These are phyloP conservation scores for Tetraselmis chui DNA, from an alignment of 139 green algal genomes.

Conservation along the genomic window DNA sequence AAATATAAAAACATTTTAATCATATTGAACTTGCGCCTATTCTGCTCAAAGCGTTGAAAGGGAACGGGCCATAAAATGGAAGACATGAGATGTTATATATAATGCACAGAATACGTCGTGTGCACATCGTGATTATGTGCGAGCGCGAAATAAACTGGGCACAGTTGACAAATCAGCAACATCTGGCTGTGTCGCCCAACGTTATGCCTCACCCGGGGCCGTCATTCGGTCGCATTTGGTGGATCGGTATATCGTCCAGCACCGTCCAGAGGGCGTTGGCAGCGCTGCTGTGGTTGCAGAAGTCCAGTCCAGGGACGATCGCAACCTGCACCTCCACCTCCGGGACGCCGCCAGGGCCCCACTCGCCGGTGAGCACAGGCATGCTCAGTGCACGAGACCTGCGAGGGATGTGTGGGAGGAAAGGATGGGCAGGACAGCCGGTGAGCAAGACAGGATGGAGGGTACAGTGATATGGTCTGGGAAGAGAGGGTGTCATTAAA, in stretches of 20 bases:
- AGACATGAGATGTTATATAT: too few species aligned
- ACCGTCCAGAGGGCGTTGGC: conserved; percentile 49
- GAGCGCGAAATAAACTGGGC: too few species aligned
- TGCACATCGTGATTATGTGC: too few species aligned
- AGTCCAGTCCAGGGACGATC: conserved; percentile 80
- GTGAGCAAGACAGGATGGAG: too few species aligned
- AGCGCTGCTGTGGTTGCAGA: conserved; percentile 63
- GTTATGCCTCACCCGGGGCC: neutral
- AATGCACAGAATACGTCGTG: too few species aligned
- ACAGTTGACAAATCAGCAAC: too few species aligned
- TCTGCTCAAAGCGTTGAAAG: too few species aligned
- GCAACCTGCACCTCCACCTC: conserved; percentile 21
- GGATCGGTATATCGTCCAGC: conserved; percentile 1
- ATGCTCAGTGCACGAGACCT: conserved; percentile 44
- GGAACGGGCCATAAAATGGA: too few species aligned
- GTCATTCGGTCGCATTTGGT: neutral
- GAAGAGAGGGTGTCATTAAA: conserved; percentile 8
- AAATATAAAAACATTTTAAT: too few species aligned
- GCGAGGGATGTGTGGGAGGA: conserved; percentile 24
- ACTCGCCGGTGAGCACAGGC: conserved; percentile 23
- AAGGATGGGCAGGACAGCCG: neutral
- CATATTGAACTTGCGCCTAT: too few species aligned
- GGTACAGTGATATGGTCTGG: too few species aligned
- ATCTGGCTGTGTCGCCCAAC: too few species aligned
- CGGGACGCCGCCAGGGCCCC: neutral